phyloP scores from a whole-genome alignment of 1,284 basidiomycete species.

The Trametes versicolor region DNA sequence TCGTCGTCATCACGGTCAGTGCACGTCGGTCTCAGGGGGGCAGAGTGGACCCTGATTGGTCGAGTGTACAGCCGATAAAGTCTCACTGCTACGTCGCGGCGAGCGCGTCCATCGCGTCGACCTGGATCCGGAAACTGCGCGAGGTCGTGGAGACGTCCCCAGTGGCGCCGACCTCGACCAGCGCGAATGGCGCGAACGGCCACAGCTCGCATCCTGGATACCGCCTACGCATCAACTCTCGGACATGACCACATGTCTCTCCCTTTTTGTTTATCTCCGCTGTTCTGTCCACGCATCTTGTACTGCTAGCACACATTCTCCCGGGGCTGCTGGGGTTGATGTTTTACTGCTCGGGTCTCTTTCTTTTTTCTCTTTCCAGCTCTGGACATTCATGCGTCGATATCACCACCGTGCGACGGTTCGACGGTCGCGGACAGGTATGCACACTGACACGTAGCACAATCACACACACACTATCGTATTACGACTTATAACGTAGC shows the following conservation, averaged over 20 bases:
- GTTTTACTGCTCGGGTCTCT: slow-evolving; percentile 8
- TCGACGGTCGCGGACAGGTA: slow-evolving; percentile 13
- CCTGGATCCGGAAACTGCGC: slow-evolving; percentile 65
- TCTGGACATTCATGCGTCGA: slow-evolving; percentile 18
- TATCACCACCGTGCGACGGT: slow-evolving; percentile 12
- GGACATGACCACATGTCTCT: slow-evolving; percentile 13
- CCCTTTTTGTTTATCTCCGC: neutral
- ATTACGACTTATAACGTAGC: slow-evolving; percentile 3
- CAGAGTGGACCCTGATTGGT: slow-evolving; percentile 23
- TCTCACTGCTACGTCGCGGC: slow-evolving; percentile 61
- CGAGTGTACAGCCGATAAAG: slow-evolving; percentile 55
- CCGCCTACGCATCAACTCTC: slow-evolving; percentile 20
- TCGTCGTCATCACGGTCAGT: slow-evolving; percentile 70
- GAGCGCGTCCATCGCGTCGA: slow-evolving; percentile 49
- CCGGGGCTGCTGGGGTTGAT: slow-evolving; percentile 14
- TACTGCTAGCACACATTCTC: slow-evolving; percentile 16
- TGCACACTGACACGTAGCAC: neutral
- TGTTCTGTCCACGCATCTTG: slow-evolving; percentile 8
- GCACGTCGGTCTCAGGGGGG: slow-evolving; percentile 19
- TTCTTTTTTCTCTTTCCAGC: neutral
- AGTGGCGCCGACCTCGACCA: neutral
- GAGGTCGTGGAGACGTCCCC: slow-evolving; percentile 44
- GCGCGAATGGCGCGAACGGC: slow-evolving; percentile 4
- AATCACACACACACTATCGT: slow-evolving; percentile 10
- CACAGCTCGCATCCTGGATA: slow-evolving; percentile 8